Base-by-base conservation (phyloP, 768 basidiomycete species). In the Pholiota conissans region DNA sequence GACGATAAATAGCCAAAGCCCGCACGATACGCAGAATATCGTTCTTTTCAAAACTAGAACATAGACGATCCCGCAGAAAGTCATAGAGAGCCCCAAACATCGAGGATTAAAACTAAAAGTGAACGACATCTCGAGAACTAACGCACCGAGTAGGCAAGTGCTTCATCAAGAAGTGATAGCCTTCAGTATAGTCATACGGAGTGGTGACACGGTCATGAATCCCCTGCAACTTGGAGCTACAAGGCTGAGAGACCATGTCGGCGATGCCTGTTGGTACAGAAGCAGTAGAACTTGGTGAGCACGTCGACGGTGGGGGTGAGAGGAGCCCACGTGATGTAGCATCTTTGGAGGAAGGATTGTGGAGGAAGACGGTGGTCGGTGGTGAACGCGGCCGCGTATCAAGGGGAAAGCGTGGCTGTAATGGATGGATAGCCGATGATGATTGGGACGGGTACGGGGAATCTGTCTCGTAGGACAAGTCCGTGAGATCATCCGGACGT, bases 91-190 rank as follows among this genome's bases (percentile, higher is more conserved):
- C 66, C 69, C 22, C 7, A 24, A 26, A 45, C 18, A 13, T 10
- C 11, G 22, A 24, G 20, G 7, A 22, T 45, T 22, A 45, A 45
- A 45, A 45, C 22, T 45, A 45, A 22, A 45, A 18, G 42, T 45
- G 42, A 24, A 45, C 42, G 42, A 45, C 20, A 45, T 45, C 42
- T 45, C 20, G 9, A 42, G 22, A 71, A 70, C 63, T 69, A 63
- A 85, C 89, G 74, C 70, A 91, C 93, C 89, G 84, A 65, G 77
- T 83, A 40, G 89, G 89, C 50, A 98, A 78, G 73, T 94, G 91
- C 75, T 93, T 91, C 93, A 98, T 98, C 63, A 98, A 78, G 70
- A 91, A 92, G 71, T 97, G 96, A 69, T 98, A 98, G 20, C 94
- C 94, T 76, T 97, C 90, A 14, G 93, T 96, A 67, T 98, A 97